Evolutionary conservation across 768 basidiomycete species (phyloP).

Genomic region (Omphalotus guepiniiformis): DNA sequence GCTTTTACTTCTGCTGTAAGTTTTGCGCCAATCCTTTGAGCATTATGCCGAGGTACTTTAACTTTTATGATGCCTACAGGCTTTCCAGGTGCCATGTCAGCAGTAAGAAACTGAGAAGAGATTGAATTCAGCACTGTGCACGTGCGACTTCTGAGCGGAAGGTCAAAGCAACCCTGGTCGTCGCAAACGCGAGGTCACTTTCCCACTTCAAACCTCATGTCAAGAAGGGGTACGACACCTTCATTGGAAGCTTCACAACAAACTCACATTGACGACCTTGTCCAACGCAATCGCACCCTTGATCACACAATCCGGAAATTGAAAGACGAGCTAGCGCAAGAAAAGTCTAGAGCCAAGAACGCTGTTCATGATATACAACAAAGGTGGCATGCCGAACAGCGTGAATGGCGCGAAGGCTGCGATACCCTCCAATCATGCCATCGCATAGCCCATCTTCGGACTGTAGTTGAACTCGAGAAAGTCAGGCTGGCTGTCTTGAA

Average conservation of each 20-base stretch:
- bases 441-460: slow-evolving; percentile 59
- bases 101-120: neutral
- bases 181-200: neutral
- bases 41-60: slow-evolving; percentile 70
- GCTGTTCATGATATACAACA: slow-evolving; percentile 40
- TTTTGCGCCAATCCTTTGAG: slow-evolving; percentile 65
- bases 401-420: slow-evolving; percentile 58
- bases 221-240: slow-evolving; percentile 18
- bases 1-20: slow-evolving; percentile 55
- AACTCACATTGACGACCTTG: slow-evolving; percentile 69
- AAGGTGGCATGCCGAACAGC: slow-evolving; percentile 49
- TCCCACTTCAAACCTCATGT: slow-evolving; percentile 8
- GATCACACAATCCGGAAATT: slow-evolving; percentile 59
- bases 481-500: slow-evolving; percentile 48
- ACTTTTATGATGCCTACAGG: slow-evolving; percentile 54
- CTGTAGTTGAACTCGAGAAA: slow-evolving; percentile 49
- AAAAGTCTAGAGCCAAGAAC: slow-evolving; percentile 38
- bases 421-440: slow-evolving; percentile 60
- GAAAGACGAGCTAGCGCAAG: slow-evolving; percentile 40
- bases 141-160: slow-evolving; percentile 14
- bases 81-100: slow-evolving; percentile 56
- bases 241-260: slow-evolving; percentile 53
- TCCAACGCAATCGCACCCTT: slow-evolving; percentile 60
- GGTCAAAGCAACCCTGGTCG: neutral
- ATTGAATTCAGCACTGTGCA: slow-evolving; percentile 9